Evolutionary conservation across 495 filamentous ascomycete genomes (phyloP).

Genomic region (Annulohypoxylon moriforme): DNA sequence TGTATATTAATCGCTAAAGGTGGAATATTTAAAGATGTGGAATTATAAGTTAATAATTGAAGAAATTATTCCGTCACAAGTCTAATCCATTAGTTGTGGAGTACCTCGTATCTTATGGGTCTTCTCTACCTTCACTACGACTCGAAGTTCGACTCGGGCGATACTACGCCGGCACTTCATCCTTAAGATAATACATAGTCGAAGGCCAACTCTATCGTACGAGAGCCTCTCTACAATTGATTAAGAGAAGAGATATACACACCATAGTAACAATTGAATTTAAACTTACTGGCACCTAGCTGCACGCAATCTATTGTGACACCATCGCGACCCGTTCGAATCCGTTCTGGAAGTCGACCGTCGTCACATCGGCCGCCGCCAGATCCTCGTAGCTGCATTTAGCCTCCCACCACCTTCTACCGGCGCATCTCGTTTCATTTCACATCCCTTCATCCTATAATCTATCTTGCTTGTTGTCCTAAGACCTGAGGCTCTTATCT

Average conservation of each 20-base stretch:
- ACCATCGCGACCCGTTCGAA: conserved; percentile 20
- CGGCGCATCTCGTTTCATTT: background rate
- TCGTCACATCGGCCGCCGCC: conserved; percentile 16
- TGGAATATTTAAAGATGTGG: background rate
- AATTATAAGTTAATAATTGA: background rate
- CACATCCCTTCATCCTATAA: background rate
- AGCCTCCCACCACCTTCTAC: conserved; percentile 25
- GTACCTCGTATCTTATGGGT: conserved; percentile 25
- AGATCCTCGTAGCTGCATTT: conserved; percentile 29
- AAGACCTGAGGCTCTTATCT: conserved; percentile 5
- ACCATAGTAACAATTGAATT: conserved; percentile 1
- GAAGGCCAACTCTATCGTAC: conserved; percentile 23
- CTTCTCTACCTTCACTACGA: background rate
- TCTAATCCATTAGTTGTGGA: conserved; percentile 16
- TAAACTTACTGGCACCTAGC: conserved; percentile 4
- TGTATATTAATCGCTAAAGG: background rate
- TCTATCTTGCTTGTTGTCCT: background rate
- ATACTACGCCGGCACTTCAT: conserved; percentile 40
- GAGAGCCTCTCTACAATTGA: conserved; percentile 7
- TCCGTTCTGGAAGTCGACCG: conserved; percentile 24
- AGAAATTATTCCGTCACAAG: background rate
- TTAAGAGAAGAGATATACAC: conserved; percentile 5
- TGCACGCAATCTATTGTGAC: conserved; percentile 32
- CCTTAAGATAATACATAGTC: conserved; percentile 12
- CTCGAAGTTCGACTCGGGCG: conserved; percentile 36